Evolutionary conservation across 2,329 filamentous ascomycete species (phyloP).

Genomic region (Pseudogymnoascus sp.): DNA sequence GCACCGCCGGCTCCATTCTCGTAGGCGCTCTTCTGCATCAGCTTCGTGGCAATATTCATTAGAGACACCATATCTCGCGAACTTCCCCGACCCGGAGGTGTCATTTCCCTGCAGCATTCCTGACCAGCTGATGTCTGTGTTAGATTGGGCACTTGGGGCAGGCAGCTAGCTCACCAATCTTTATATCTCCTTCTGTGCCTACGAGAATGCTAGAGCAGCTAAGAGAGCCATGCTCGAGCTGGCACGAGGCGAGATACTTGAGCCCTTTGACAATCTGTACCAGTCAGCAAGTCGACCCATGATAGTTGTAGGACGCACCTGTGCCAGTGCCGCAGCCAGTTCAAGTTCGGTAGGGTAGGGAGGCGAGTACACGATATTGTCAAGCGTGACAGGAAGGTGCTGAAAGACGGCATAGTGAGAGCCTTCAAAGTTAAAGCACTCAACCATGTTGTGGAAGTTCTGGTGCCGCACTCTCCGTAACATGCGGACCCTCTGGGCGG

Average conservation of each 20-base stretch:
- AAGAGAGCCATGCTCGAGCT: no score
- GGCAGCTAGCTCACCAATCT: no score
- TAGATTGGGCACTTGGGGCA: no score
- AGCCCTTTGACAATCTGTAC: no score
- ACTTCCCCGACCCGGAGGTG: not conserved
- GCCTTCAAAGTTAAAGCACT: no score
- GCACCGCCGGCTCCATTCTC: not conserved
- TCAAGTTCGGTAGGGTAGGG: constrained; percentile 14
- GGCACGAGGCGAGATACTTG: not conserved
- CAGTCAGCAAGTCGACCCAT: not conserved
- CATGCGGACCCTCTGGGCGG: no score
- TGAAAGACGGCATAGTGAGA: not conserved
- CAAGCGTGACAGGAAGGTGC: constrained; percentile 17
- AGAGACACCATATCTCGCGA: not conserved
- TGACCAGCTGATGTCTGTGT: no score
- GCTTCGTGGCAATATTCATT: not conserved
- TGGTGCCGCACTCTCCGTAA: no score
- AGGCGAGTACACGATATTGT: constrained; percentile 13
- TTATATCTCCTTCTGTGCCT: no score
- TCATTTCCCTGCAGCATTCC: not conserved
- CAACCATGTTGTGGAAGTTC: no score
- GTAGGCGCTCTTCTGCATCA: not conserved
- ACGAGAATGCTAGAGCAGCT: no score
- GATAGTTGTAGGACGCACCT: constrained; percentile 13
- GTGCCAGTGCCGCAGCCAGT: constrained; percentile 14